Conservation (phyloP, 2,329 filamentous ascomycete genomes). For the Teratosphaeria zuluensis region DNA sequence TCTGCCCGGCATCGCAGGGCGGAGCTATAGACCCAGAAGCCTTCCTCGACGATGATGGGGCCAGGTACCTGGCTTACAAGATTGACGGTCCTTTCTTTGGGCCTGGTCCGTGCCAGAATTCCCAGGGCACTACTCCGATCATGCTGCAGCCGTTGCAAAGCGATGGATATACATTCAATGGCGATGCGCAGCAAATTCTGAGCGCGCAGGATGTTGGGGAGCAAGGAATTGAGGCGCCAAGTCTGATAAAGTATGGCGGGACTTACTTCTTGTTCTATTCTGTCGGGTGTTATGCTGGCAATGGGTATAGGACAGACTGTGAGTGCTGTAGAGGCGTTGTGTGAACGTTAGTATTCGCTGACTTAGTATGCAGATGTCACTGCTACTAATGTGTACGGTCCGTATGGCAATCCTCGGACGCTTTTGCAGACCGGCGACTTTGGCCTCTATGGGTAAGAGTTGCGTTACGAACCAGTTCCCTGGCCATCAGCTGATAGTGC, state of each 20-base stretch:
- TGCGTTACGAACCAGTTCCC: no score
- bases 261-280: background rate
- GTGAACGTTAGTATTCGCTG: background rate
- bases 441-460: background rate
- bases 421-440: background rate
- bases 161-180: background rate
- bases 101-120: background rate
- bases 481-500: background rate
- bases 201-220: background rate
- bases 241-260: background rate
- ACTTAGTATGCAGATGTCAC: background rate
- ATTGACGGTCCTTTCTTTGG: background rate
- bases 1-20: background rate
- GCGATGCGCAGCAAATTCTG: background rate
- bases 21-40: background rate
- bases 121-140: background rate
- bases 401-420: background rate
- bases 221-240: background rate
- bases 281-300: background rate
- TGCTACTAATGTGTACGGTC: background rate
- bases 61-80: constrained; percentile 1
- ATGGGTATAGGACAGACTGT: background rate
- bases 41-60: background rate
- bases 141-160: background rate
- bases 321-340: background rate